Conservation (phyloP, 164 flowering plant species). For the Vitis cinerea region DNA sequence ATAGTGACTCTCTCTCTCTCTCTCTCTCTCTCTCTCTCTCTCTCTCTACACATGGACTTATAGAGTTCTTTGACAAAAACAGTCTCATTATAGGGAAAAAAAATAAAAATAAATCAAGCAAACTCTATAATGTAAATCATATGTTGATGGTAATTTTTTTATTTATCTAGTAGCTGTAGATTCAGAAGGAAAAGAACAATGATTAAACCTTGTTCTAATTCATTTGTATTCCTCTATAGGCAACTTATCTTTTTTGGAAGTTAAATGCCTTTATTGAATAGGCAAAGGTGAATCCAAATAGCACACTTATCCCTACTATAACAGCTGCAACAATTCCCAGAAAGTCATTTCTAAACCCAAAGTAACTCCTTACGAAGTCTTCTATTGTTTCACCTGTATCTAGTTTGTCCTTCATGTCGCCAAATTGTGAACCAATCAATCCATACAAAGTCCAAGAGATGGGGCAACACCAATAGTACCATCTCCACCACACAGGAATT, state of each 20-base stretch:
- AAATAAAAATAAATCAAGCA: background rate
- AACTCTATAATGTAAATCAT: background rate
- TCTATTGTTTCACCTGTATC: slow-evolving; percentile 32
- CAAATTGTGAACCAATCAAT: slow-evolving; percentile 41
- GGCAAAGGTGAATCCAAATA: slow-evolving; percentile 44
- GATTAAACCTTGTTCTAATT: background rate
- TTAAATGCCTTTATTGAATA: slow-evolving; percentile 38
- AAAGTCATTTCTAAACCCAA: slow-evolving; percentile 31
- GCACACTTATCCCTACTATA: slow-evolving; percentile 24
- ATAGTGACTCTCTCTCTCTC: too few relatives aligned
- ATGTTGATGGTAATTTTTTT: background rate
- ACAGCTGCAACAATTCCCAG: slow-evolving; percentile 34
- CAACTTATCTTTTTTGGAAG: slow-evolving; percentile 33
- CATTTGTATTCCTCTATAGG: background rate
- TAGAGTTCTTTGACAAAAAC: background rate
- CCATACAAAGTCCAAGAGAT: slow-evolving; percentile 47
- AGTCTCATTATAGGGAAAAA: background rate
- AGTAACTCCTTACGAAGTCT: slow-evolving; percentile 32
- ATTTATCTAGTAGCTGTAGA: background rate
- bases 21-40: too few relatives aligned
- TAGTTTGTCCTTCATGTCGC: slow-evolving; percentile 26
- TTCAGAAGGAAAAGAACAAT: background rate
- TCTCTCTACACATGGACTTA: background rate
- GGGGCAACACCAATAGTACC: slow-evolving; percentile 40
- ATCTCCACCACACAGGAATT: slow-evolving; percentile 47